These are phyloP conservation scores for Talaromyces sp. DNA, from an alignment of 2,329 filamentous ascomycete genomes.

Conservation along the genomic window DNA sequence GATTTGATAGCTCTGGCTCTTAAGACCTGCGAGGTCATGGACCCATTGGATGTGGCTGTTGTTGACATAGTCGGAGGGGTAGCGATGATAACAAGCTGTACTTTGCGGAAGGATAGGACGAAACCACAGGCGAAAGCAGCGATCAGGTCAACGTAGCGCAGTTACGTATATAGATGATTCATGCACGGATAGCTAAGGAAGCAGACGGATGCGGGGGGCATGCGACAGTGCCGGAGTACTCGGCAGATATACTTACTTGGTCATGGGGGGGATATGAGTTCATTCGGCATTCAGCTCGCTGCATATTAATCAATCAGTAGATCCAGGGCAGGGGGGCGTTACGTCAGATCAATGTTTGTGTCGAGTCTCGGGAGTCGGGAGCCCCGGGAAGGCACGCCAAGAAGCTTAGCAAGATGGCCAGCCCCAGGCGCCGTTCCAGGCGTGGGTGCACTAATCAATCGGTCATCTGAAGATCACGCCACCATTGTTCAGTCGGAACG, in stretches of 20 bases:
- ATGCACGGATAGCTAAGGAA: background rate
- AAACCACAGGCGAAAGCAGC: background rate
- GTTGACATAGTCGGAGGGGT: constrained; percentile 16
- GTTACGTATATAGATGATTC: background rate
- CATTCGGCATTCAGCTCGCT: background rate
- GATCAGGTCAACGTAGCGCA: background rate
- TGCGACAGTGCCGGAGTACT: background rate
- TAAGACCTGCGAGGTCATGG: constrained; percentile 19
- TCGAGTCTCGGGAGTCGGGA: background rate
- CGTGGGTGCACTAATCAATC: background rate
- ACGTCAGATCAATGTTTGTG: constrained; percentile 1
- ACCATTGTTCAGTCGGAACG: background rate
- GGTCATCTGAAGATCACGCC: background rate
- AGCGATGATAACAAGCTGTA: background rate
- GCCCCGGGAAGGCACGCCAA: constrained; percentile 2
- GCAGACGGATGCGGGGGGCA: background rate
- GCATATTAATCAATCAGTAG: background rate
- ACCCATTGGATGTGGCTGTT: constrained; percentile 19
- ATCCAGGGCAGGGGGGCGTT: background rate
- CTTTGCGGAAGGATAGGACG: background rate
- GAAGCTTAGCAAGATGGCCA: background rate
- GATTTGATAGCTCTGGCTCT: constrained; percentile 18
- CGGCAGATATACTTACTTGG: background rate
- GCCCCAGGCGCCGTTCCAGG: background rate
- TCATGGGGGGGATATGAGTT: background rate